A percentile compares a stretch with the other conserved stretches of the same genome.
phyloP scores from a whole-genome alignment of 2,329 filamentous ascomycete species.

The Xylariaceae sp. region DNA sequence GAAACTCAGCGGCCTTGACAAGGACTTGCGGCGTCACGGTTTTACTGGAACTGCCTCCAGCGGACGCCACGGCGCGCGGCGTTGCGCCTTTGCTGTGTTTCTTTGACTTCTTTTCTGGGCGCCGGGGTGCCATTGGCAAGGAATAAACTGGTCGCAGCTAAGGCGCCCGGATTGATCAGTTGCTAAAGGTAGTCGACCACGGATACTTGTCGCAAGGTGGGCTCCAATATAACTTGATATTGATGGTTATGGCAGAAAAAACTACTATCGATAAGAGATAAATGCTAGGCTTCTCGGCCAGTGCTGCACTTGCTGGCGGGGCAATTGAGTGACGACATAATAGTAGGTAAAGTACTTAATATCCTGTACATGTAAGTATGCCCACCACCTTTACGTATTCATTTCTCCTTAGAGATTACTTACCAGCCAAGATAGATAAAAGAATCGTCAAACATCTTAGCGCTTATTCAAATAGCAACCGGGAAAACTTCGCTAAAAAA shows the following conservation, averaged over 20 bases:
- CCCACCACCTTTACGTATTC: too few relatives aligned
- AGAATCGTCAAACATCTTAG: too few relatives aligned
- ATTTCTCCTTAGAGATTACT: too few relatives aligned
- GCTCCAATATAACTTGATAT: background rate
- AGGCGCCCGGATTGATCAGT: slow-evolving; percentile 6
- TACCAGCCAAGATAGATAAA: too few relatives aligned
- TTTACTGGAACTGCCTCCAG: slow-evolving; percentile 27
- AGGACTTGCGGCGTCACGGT: slow-evolving; percentile 40
- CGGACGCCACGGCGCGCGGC: slow-evolving; percentile 32
- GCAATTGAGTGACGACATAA: slow-evolving; percentile 15
- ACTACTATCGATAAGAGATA: slow-evolving; percentile 36
- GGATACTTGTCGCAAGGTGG: background rate
- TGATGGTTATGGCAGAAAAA: slow-evolving; percentile 28
- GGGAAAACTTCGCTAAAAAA: too few relatives aligned
- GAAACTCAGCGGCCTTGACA: slow-evolving; percentile 42
- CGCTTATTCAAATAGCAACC: too few relatives aligned
- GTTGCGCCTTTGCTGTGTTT: slow-evolving; percentile 36
- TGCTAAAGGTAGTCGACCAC: background rate
- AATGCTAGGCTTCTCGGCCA: slow-evolving; percentile 1
- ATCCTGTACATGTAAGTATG: too few relatives aligned
- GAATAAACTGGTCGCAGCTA: slow-evolving; percentile 10
- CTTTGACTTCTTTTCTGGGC: slow-evolving; percentile 43
- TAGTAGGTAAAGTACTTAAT: too few relatives aligned
- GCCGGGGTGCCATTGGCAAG: slow-evolving; percentile 40
- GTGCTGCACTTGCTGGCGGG: slow-evolving; percentile 7